phyloP scores from a whole-genome alignment of 2,329 filamentous ascomycete genomes.

The Chaetomium globosum region DNA sequence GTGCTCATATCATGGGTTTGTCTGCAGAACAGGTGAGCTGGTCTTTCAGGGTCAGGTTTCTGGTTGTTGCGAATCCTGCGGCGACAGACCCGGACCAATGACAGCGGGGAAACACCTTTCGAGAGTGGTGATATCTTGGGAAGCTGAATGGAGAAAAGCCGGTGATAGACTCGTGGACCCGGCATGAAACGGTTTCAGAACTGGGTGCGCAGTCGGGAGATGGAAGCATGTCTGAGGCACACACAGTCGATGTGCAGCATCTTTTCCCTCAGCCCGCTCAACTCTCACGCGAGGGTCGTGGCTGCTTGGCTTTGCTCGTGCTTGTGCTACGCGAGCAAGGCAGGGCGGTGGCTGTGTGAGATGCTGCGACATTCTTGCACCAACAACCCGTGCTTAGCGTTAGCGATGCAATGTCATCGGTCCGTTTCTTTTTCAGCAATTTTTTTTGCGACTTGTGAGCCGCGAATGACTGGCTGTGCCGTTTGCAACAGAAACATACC shows the following conservation, averaged over 20 bases:
- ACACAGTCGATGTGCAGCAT: background rate
- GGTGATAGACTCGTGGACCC: background rate
- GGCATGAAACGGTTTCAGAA: slow-evolving; percentile 20
- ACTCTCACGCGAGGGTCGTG: background rate
- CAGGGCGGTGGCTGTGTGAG: slow-evolving; percentile 6
- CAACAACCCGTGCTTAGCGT: slow-evolving; percentile 3
- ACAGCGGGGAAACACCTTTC: background rate
- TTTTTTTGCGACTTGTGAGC: background rate
- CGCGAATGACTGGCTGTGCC: background rate
- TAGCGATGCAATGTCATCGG: background rate
- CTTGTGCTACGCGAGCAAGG: slow-evolving; percentile 8
- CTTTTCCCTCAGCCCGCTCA: background rate
- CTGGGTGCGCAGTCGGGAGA: slow-evolving; percentile 9
- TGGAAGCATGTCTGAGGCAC: slow-evolving; percentile 1
- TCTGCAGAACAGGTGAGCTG: background rate
- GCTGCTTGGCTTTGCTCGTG: background rate
- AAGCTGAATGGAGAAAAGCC: background rate
- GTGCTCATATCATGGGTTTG: background rate
- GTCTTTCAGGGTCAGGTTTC: background rate
- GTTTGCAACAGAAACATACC: background rate
- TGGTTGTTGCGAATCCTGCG: slow-evolving; percentile 13
- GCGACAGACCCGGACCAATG: background rate
- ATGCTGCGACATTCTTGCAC: background rate
- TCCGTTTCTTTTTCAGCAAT: background rate
- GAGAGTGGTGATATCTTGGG: slow-evolving; percentile 7